phyloP scores from a whole-genome alignment of 176 grass and related monocot species.

The Aegilops longissima region DNA sequence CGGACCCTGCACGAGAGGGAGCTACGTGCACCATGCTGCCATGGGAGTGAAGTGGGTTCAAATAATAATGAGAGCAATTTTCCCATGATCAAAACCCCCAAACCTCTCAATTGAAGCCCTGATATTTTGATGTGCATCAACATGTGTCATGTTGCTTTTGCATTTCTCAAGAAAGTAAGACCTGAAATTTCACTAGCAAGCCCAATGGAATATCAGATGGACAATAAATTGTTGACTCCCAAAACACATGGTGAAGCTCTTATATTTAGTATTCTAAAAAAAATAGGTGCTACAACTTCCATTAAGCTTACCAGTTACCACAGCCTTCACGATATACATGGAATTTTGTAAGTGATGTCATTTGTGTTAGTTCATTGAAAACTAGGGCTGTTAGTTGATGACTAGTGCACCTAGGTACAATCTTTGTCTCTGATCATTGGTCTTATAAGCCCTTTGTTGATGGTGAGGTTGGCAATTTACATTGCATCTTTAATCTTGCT shows the following conservation, averaged over 20 bases:
- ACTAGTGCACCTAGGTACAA: neutral
- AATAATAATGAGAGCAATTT: too few species aligned
- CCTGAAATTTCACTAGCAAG: neutral
- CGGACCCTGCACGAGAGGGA: too few species aligned
- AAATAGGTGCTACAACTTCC: neutral
- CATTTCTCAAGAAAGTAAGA: neutral
- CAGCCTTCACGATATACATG: neutral
- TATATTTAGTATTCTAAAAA: neutral
- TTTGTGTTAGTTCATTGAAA: constrained; percentile 13
- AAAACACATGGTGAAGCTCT: neutral
- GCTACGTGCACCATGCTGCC: too few species aligned
- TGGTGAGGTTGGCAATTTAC: neutral
- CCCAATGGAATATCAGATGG: neutral
- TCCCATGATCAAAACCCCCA: too few species aligned
- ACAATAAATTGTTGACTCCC: neutral
- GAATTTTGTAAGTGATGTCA: constrained; percentile 2
- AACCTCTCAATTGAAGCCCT: too few species aligned
- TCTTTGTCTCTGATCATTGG: neutral
- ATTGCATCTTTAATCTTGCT: neutral
- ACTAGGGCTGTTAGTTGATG: neutral
- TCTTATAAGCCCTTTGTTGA: neutral
- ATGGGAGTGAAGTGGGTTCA: neutral
- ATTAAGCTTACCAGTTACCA: neutral
- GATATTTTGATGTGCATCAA: too few species aligned
- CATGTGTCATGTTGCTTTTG: too few species aligned